A percentile compares a stretch with the other conserved stretches of the same genome.
Conservation (phyloP, 108 stramenopile genomes). For the Cyclotella kingstonii region DNA sequence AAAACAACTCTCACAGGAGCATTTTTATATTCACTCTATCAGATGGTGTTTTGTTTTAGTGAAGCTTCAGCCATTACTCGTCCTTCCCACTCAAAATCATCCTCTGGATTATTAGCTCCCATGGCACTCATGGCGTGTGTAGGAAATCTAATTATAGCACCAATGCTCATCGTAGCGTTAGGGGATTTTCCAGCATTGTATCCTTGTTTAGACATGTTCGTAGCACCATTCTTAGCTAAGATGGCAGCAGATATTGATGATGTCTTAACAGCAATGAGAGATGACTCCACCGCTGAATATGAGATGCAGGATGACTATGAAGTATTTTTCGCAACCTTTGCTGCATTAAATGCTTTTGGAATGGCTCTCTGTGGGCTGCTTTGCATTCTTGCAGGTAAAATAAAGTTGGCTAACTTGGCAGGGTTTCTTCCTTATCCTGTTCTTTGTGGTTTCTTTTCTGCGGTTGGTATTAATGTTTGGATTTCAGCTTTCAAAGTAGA, state of each 20-base stretch:
- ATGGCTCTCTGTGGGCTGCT: constrained; percentile 48
- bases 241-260: constrained; percentile 58
- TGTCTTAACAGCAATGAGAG: constrained; percentile 23
- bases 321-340: constrained; percentile 63
- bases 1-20: constrained; percentile 39
- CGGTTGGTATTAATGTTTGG: constrained; percentile 70
- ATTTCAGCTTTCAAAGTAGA: constrained; percentile 61
- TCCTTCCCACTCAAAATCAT: constrained; percentile 32
- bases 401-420: constrained; percentile 67
- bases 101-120: constrained; percentile 22
- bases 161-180: constrained; percentile 22
- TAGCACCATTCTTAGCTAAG: constrained; percentile 70
- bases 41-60: constrained; percentile 70
- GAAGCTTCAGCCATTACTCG: constrained; percentile 61
- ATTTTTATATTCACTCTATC: constrained; percentile 47
- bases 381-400: constrained; percentile 50
- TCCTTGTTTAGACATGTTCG: constrained; percentile 60
- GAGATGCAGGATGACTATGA: constrained; percentile 26
- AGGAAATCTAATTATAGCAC: constrained; percentile 16
- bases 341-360: constrained; percentile 52
- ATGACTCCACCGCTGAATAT: constrained; percentile 9
- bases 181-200: constrained; percentile 32
- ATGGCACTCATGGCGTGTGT: constrained; percentile 38
- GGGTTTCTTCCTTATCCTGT: constrained; percentile 66
- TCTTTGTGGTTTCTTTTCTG: constrained; percentile 74